These are phyloP conservation scores for Aspergillus baeticus DNA, from an alignment of 495 filamentous ascomycete genomes.

Conservation along the genomic window DNA sequence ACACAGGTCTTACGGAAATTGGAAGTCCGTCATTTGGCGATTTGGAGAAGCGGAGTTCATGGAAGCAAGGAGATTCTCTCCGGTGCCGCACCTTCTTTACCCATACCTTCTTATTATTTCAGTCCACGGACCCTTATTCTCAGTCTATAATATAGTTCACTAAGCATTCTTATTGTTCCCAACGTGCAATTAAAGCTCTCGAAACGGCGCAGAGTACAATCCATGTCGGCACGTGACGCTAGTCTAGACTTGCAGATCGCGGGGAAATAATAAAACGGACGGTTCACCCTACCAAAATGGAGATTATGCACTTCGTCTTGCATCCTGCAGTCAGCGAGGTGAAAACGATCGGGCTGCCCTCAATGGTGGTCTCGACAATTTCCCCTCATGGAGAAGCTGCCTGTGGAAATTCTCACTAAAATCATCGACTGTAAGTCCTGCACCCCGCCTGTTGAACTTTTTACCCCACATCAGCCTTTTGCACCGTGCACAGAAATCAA, in stretches of 20 bases:
- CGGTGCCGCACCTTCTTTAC: neutral
- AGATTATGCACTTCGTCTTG: constrained; percentile 8
- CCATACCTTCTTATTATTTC: neutral
- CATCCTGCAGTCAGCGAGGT: constrained; percentile 18
- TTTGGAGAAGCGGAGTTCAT: constrained; percentile 10
- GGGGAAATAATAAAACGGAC: constrained; percentile 20
- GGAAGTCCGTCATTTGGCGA: neutral
- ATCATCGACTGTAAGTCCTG: constrained; percentile 66
- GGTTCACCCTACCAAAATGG: constrained; percentile 14
- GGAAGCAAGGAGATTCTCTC: constrained; percentile 5
- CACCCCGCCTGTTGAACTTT: constrained; percentile 11
- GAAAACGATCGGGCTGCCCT: constrained; percentile 24
- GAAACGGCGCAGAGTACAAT: neutral
- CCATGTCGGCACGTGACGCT: constrained; percentile 12
- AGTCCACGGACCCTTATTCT: constrained; percentile 3
- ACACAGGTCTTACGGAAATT: neutral
- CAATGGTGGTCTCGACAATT: constrained; percentile 28
- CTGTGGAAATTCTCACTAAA: constrained; percentile 75
- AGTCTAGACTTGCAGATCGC: constrained; percentile 19
- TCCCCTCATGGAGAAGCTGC: constrained; percentile 59
- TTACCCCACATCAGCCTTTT: constrained; percentile 28
- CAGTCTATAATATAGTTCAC: constrained; percentile 6
- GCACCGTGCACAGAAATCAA: constrained; percentile 1
- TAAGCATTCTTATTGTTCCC: constrained; percentile 2
- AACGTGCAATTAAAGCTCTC: neutral